These are phyloP conservation scores for Corchorus olitorius DNA, from an alignment of 345 rosid species.

Conservation along the genomic window DNA sequence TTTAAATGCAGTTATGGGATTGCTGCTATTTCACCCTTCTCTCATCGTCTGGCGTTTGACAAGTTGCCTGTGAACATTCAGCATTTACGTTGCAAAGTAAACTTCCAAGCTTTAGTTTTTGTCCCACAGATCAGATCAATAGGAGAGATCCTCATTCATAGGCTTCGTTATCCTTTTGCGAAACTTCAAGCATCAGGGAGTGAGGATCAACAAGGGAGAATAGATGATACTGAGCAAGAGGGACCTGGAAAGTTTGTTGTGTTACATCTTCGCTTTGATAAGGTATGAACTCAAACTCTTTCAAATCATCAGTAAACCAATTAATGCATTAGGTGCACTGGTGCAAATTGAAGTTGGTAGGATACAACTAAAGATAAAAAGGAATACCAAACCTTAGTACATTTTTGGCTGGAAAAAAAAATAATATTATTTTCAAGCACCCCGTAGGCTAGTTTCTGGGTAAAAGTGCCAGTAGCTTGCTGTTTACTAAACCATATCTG, in stretches of 20 bases:
- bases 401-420: too few relatives aligned
- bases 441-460: not conserved
- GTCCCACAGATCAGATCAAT: conserved; percentile 59
- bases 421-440: not conserved
- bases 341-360: conserved; percentile 14
- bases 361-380: not conserved
- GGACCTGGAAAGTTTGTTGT: conserved; percentile 76
- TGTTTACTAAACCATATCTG: not conserved
- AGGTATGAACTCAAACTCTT: conserved; percentile 45
- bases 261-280: conserved; percentile 95
- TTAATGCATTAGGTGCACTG: not conserved
- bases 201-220: conserved; percentile 37
- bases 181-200: conserved; percentile 38
- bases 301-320: not conserved
- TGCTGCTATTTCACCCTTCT: conserved; percentile 94
- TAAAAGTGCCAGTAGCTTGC: not conserved
- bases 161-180: conserved; percentile 53
- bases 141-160: conserved; percentile 68
- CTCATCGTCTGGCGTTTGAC: conserved; percentile 90
- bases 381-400: not conserved
- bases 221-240: conserved; percentile 34
- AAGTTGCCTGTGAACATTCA: conserved; percentile 69
- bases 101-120: conserved; percentile 77
- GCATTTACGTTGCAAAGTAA: conserved; percentile 92
- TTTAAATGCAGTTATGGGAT: conserved; percentile 70